Conservation (phyloP, 495 filamentous ascomycete genomes). For the Aspergillus asperescens region DNA sequence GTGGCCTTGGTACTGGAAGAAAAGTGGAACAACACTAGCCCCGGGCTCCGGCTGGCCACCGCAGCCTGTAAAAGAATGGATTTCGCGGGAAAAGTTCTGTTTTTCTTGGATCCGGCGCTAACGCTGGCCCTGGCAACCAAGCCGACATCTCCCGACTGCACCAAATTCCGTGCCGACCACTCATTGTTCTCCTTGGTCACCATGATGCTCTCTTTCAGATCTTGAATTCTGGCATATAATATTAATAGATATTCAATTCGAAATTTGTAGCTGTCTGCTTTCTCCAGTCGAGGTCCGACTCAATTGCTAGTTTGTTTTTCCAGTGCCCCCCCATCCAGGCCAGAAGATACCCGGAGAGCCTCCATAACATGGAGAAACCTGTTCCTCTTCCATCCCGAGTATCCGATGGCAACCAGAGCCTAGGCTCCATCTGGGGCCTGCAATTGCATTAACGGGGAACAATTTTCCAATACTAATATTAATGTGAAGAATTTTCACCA, state of each 20-base stretch:
- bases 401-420: slow-evolving; percentile 21
- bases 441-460: not conserved
- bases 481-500: slow-evolving; percentile 5
- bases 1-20: slow-evolving; percentile 8
- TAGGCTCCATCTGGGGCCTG: slow-evolving; percentile 2
- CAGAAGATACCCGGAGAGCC: slow-evolving; percentile 19
- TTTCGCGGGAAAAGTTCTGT: not conserved
- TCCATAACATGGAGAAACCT: slow-evolving; percentile 11
- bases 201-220: not conserved
- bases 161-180: slow-evolving; percentile 22
- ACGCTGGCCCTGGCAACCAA: slow-evolving; percentile 26
- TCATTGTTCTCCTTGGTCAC: no score
- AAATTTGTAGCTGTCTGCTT: not conserved
- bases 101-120: slow-evolving; percentile 22
- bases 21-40: slow-evolving; percentile 5
- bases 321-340: slow-evolving; percentile 8
- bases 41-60: slow-evolving; percentile 3
- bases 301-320: no score
- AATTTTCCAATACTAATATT: no score
- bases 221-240: not conserved
- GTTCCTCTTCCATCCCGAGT: slow-evolving; percentile 19
- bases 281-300: no score
- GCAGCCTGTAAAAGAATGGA: not conserved
- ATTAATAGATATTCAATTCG: not conserved
- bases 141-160: slow-evolving; percentile 45